Base-by-base conservation (phyloP, 192 early-diverging fungal genomes). In the Linnemannia schmuckeri region DNA sequence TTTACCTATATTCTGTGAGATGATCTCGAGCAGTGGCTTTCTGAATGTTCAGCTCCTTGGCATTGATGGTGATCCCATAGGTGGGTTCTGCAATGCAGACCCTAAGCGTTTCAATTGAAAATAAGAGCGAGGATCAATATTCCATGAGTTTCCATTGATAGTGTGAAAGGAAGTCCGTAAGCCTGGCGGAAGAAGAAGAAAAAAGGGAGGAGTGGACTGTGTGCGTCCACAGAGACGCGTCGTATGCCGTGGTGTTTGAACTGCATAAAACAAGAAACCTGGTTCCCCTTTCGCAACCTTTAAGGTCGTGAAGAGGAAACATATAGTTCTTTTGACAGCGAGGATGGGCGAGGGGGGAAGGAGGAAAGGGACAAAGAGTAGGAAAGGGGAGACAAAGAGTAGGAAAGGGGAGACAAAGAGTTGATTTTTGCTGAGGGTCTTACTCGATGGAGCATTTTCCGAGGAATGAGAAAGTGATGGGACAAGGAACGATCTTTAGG, bases 401-500 rank as follows among this genome's bases (percentile, higher is more conserved):
- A 57, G 55, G 41, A 57, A 52, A 79, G 47, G 27, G 0, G 40
- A 10, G 5, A 13, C 15, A 30, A 47, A 37, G 30, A 24, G 37
- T 47, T 47, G 40, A 47, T 4, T 40, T 70, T 38, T 12, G 13
- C 37, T 70, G 68, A n/a, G 30, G 10, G 12, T 54, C 85, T 77
- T 82, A 94, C 92, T 88, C 90, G 76, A 96, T 93, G 70, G 81
- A 86, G 41, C 96, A 96, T 69, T 90, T 81, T 61, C 96, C 96
- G 41, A 91, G 87, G 85, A 94, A 96, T 37, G 93, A 92, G 54
- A 95, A 94, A 42, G 89, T 86, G 41, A 93, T 94, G 61, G 94
- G 90, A 82, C 94, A 90, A 8, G 96, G 96, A 6, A 92, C 92
- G 52, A 96, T 87, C 63, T 89, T 85, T 22, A 96, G 88, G 70